Base-by-base conservation (phyloP, 140 eudicot species). In the Cichorium intybus region DNA sequence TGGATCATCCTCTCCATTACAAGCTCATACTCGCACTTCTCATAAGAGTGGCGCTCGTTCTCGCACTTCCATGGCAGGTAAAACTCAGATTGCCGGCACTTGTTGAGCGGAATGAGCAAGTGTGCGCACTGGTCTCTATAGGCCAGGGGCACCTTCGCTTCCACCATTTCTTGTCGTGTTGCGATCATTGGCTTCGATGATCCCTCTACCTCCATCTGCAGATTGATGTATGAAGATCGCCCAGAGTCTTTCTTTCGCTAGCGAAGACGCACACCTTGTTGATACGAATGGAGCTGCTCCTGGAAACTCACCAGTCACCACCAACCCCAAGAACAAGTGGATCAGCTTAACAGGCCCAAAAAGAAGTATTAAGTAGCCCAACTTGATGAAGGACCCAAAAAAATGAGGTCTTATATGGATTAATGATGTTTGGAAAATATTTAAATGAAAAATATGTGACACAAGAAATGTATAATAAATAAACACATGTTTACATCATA, bases 61-160 rank as follows among this genome's bases (percentile, higher is more conserved):
- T 76, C 97, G 75, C 97, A 89, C 80, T 89, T 89, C 97, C 97
- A 89, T 0, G 97, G 97, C 2, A 89, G 85, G 54, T 61, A 89
- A 24, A 73, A 49, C 79, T 89, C 97, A 2, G 91, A 62, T 37
- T 83, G 97, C 6, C 97, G 77, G 81, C 97, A 89, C 71, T 89
- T 89, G 79, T 89, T 89, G 56, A 89, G 88, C 0, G 97, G 97
- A 28, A 89, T 89, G 29, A 89, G 79, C 49, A 89, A 59, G 56
- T 89, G 97, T 39, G 97, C 97, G 61, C 97, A 89, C 71, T 89
- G 97, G 54, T 89, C 97, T 58, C 97, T 73, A 75, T 85, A 89
- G 0, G 86, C 68, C 1, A 89, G 21, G 0, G 97, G 97, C 0
- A 89, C 91, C 21, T 60, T 79, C 0, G 84, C 81, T 60, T 81